Evolutionary conservation across 345 rosid genomes (phyloP), one percentile per base, ranked within the genome.

Genomic region (Gossypium ekmanianum): DNA sequence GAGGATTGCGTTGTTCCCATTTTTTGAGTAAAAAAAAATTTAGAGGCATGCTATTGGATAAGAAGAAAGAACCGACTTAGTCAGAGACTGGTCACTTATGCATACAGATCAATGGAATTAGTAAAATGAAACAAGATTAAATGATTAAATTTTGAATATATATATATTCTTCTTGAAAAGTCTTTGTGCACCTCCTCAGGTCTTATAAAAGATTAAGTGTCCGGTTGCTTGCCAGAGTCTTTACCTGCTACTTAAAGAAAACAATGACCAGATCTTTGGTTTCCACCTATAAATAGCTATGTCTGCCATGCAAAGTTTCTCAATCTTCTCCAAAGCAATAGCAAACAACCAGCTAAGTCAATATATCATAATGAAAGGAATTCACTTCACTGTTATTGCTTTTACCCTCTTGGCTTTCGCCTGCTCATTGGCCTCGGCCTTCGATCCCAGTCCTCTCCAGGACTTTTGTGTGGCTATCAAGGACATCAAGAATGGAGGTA

Each of bases 401-500:
- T 48, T 9, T 24, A 11, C 44, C 20, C 24, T 69, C 14, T 48
- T 69, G 73, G 73, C 41, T 11, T 17, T 51, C n/a, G 74, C 47
- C 10, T 34, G 27, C 74, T 71, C 26, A 18, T 54, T 71, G 0
- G 27, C 14, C 61, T 54, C 62, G 1, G 48, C 74, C 50, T 71
- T 29, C n/a, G 74, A 55, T 7, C 48, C 74, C 11, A 27, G 47
- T 56, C 74, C 74, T 71, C 74, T 71, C 17, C 74, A 71, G 50
- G 74, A 71, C 62, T 71, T 71, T 0, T 68, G 72, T 24, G 72
- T 47, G n/a, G 72, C 56, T 68, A 7, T 68, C 72, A 20, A 68
- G 0, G 50, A 71, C 62, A 4, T 6, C 27, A 54, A 71, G 26
- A 11, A 70, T 50, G 74, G 74, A 0, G 63, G 74, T 70, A 70